These are phyloP conservation scores for Botrytis galanthina DNA, from an alignment of 2,329 filamentous ascomycete species.

Conservation along the genomic window DNA sequence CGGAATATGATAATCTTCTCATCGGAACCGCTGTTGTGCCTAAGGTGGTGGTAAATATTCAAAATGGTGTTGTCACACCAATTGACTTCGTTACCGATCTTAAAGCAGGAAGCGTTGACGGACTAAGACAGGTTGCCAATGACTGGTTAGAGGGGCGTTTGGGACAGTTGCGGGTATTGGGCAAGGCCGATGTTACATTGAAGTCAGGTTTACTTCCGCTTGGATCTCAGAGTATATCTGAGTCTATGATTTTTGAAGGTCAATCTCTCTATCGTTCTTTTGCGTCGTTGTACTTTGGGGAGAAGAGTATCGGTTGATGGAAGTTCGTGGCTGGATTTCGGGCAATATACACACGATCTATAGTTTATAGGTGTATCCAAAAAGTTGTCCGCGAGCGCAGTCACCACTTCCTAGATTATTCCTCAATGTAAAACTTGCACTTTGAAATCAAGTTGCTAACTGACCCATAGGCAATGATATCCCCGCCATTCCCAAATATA, in stretches of 20 bases:
- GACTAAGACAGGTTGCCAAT: slow-evolving; percentile 76
- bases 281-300: slow-evolving; percentile 59
- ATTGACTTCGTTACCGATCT: slow-evolving; percentile 79
- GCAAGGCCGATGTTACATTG: slow-evolving; percentile 69
- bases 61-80: slow-evolving; percentile 72
- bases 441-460: slow-evolving; percentile 28
- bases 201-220: slow-evolving; percentile 78
- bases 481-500: slow-evolving; percentile 75
- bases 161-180: slow-evolving; percentile 66
- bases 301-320: slow-evolving; percentile 49
- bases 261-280: slow-evolving; percentile 65
- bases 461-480: slow-evolving; percentile 58
- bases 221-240: slow-evolving; percentile 71
- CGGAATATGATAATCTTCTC: slow-evolving; percentile 75
- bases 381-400: slow-evolving; percentile 2
- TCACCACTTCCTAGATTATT: slow-evolving; percentile 1
- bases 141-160: slow-evolving; percentile 84
- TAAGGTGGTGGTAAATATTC: slow-evolving; percentile 69
- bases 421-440: neutral
- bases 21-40: slow-evolving; percentile 77
- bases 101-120: slow-evolving; percentile 70
- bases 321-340: slow-evolving; percentile 17
- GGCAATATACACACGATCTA: slow-evolving; percentile 21
- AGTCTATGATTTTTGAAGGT: slow-evolving; percentile 82
- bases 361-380: slow-evolving; percentile 29